Conservation (phyloP, 768 basidiomycete species). For the Leccinum broughii region DNA sequence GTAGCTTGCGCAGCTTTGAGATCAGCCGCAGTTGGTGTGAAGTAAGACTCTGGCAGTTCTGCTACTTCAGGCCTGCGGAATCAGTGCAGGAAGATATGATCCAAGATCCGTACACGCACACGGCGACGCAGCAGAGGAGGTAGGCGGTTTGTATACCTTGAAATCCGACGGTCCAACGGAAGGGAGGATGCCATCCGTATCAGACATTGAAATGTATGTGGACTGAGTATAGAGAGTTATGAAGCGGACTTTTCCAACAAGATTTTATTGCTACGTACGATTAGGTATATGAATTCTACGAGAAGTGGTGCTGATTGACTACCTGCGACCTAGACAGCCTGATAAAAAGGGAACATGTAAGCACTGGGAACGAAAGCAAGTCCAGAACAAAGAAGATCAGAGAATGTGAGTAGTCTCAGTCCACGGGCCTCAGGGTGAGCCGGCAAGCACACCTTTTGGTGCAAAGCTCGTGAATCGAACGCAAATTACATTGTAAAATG, state of each 20-base stretch:
- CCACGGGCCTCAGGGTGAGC: conserved; percentile 64
- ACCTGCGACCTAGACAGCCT: neutral
- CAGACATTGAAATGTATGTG: conserved; percentile 25
- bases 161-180: conserved; percentile 30
- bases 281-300: conserved; percentile 8
- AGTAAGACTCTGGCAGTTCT: conserved; percentile 71
- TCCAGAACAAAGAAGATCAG: conserved; percentile 41
- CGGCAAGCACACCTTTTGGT: conserved; percentile 78
- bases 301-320: neutral
- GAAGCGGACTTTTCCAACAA: conserved; percentile 16
- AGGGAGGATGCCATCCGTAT: conserved; percentile 13
- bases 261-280: conserved; percentile 10
- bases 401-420: conserved; percentile 65
- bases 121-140: conserved; percentile 27
- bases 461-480: conserved; percentile 68
- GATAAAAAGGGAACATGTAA: conserved; percentile 7
- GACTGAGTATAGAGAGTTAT: conserved; percentile 15
- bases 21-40: conserved; percentile 69
- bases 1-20: conserved; percentile 66
- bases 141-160: conserved; percentile 51
- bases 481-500: conserved; percentile 74
- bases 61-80: conserved; percentile 32
- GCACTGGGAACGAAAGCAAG: neutral
- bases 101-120: conserved; percentile 33
- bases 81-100: conserved; percentile 8